Evolutionary conservation across 1,284 basidiomycete genomes (phyloP).

Genomic region (Gomphus bonarii): DNA sequence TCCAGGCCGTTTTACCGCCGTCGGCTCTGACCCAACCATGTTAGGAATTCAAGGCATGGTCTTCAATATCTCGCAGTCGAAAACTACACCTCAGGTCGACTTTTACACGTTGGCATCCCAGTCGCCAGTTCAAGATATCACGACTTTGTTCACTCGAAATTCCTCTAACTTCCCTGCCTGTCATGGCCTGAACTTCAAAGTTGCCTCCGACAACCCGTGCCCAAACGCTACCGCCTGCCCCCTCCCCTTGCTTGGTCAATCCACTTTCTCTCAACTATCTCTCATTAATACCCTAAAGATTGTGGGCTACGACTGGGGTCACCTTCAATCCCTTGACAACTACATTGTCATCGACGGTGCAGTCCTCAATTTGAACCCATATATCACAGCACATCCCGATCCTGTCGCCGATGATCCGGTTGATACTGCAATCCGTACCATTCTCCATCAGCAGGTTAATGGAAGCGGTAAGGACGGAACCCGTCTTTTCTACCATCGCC

Average conservation of each 20-base stretch:
- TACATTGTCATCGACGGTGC: conserved; percentile 88
- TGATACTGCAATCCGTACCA: conserved; percentile 74
- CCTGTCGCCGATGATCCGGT: conserved; percentile 68
- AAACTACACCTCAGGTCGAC: conserved; percentile 41
- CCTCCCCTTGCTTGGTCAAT: conserved; percentile 42
- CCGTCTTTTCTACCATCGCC: conserved; percentile 66
- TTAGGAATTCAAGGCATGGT: conserved; percentile 74
- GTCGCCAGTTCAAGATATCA: conserved; percentile 80
- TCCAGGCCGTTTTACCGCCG: conserved; percentile 52
- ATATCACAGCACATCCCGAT: conserved; percentile 65
- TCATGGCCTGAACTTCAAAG: conserved; percentile 44
- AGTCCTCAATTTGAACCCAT: conserved; percentile 90
- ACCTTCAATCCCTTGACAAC: conserved; percentile 56
- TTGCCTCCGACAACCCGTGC: conserved; percentile 73
- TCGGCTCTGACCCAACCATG: conserved; percentile 47
- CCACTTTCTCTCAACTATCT: conserved; percentile 50
- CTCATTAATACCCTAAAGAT: conserved; percentile 55
- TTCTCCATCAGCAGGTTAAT: conserved; percentile 42
- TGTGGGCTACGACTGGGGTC: conserved; percentile 84
- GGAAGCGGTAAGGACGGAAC: conserved; percentile 83
- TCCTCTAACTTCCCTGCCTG: conserved; percentile 59
- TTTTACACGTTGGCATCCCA: conserved; percentile 49
- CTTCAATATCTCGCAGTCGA: conserved; percentile 57
- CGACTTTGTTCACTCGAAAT: conserved; percentile 67
- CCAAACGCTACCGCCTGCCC: conserved; percentile 45